Evolutionary conservation across 2,329 filamentous ascomycete species (phyloP), one percentile per base, ranked within the genome.

Genomic region (Phoma sp.): DNA sequence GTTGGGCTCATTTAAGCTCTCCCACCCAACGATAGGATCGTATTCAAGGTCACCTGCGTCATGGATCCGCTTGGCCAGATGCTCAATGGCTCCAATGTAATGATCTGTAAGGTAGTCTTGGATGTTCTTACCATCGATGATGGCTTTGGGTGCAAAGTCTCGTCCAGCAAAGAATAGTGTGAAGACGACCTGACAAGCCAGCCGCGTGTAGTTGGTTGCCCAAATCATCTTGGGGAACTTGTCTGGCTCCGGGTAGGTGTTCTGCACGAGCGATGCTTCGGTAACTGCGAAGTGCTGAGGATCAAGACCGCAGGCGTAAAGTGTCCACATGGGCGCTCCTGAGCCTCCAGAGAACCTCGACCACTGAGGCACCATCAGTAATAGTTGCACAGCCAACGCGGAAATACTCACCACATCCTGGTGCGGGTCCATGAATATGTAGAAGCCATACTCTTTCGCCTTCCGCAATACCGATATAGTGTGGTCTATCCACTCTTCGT

Each of bases 181-280:
- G 72, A 97, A 98, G 64, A 98, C 91, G 40, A 91, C 93, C 62
- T 93, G 91, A 44, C 89, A 90, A 2, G 89, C 93, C 44, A 98
- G 81, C 23, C 95, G 86, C 58, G 86, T 89, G 75, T 99, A 99
- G 72, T 99, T 99, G 46, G 96, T 98, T 13, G 93, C 92, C 95
- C 95, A 99, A 53, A 98, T 93, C 96, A 99, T 99, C 78, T 97
- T 98, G 23, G 95, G 95, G 62, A 93, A 99, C 1, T 88, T 83
- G 24, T 87, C 87, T 7, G 93, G 91, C 18, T 96, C 84, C 8
- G 90, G 87, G 70, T 91, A 97, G 2, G 90, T 96, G 69, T 98
- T 99, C 47, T 99, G 95, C 6, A 99, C 93, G 55, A 98, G 84
- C 33, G 95, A 91, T 4, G 93, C 93, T 75, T 97, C 89, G 11